These are phyloP conservation scores for Curvularia spicifera DNA, from an alignment of 2,329 filamentous ascomycete species.

Conservation along the genomic window DNA sequence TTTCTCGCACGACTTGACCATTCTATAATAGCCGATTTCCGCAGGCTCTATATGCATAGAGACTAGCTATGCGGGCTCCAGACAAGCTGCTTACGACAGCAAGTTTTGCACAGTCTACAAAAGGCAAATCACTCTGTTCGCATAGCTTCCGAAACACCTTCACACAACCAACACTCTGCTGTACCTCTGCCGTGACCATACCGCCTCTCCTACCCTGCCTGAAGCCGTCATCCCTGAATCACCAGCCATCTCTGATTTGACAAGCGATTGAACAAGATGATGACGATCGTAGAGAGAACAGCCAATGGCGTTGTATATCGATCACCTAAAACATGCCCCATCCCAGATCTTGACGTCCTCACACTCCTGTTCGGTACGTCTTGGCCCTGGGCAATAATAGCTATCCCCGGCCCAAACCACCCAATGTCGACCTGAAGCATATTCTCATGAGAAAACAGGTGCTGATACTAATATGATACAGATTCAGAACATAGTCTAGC, in stretches of 20 bases:
- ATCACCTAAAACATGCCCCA: constrained; percentile 39
- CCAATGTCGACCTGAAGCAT: no score
- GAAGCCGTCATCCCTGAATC: neutral
- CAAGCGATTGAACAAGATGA: constrained; percentile 25
- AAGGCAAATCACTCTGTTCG: neutral
- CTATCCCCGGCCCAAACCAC: neutral
- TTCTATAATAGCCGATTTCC: neutral
- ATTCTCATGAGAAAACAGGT: neutral
- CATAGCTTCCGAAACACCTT: neutral
- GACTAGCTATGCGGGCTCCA: neutral
- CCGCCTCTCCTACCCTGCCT: neutral
- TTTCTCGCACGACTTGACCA: no score
- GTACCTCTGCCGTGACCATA: neutral
- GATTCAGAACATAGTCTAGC: constrained; percentile 42
- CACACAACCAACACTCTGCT: neutral
- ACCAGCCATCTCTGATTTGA: neutral
- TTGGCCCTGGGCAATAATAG: neutral
- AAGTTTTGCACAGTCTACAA: neutral
- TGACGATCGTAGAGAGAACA: constrained; percentile 45
- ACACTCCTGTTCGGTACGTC: constrained; percentile 52
- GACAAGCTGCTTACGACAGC: neutral
- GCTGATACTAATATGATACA: constrained; percentile 9
- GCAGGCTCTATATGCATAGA: neutral
- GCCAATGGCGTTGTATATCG: constrained; percentile 40
- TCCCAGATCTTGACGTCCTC: constrained; percentile 51